Conservation (phyloP, 2,329 filamentous ascomycete genomes). For the Ophiostoma sp. region DNA sequence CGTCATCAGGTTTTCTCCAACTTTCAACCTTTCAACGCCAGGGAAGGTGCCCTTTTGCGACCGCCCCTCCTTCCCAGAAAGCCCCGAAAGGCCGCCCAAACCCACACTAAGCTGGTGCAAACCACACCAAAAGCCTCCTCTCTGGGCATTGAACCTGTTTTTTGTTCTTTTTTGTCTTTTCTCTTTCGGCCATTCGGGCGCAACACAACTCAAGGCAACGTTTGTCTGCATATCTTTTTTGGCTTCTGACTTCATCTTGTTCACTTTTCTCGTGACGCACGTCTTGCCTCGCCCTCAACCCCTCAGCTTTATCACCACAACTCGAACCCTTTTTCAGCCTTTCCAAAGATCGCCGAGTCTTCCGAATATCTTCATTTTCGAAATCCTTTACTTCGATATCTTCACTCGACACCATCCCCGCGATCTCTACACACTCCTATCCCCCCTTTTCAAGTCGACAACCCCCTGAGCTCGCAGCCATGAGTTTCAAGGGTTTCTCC, state of each 20-base stretch:
- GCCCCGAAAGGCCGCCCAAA: conserved; percentile 11
- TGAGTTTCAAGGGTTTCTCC: conserved; percentile 97
- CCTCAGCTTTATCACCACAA: background rate
- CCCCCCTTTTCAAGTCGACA: conserved; percentile 25
- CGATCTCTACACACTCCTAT: background rate
- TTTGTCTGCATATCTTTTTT: background rate
- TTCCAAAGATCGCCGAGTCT: conserved; percentile 7
- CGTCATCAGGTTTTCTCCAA: conserved; percentile 21
- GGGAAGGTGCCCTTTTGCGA: background rate
- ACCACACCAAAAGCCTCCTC: background rate
- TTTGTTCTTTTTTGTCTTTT: background rate
- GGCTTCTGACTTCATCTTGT: background rate
- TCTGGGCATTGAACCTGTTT: conserved; percentile 13
- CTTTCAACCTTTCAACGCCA: background rate
- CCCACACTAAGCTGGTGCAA: background rate
- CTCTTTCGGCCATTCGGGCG: background rate
- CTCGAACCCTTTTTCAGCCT: background rate
- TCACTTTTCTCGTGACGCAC: background rate
- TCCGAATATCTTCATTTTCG: conserved; percentile 11
- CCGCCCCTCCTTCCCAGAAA: background rate
- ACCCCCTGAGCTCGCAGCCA: conserved; percentile 42
- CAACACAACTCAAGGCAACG: conserved; percentile 4
- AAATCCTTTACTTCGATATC: background rate
- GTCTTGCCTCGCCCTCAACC: background rate
- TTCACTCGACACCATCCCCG: background rate